phyloP scores from a whole-genome alignment of 164 flowering plant genomes.

The Magnolia changhungtana region DNA sequence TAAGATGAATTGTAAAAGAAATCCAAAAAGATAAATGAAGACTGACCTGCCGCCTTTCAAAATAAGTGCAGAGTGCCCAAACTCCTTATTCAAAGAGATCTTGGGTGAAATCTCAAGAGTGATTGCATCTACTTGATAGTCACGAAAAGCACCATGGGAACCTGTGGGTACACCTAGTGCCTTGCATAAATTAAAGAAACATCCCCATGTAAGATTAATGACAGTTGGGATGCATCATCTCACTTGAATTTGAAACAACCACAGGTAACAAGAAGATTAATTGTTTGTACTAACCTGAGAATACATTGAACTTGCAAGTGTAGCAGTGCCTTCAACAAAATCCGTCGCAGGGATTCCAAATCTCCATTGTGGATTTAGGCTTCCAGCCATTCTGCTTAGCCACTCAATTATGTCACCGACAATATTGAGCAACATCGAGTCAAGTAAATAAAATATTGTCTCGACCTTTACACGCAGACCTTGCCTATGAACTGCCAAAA shows the following conservation, averaged over 20 bases:
- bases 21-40: neutral
- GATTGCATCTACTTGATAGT: constrained; percentile 86
- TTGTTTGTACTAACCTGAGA: constrained; percentile 48
- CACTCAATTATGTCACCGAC: constrained; percentile 57
- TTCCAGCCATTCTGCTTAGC: constrained; percentile 53
- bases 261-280: neutral
- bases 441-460: constrained; percentile 45
- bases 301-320: constrained; percentile 81
- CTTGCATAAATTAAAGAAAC: constrained; percentile 28
- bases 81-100: constrained; percentile 34
- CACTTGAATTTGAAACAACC: neutral
- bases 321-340: constrained; percentile 74
- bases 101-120: constrained; percentile 70
- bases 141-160: constrained; percentile 85
- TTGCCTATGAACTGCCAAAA: constrained; percentile 84
- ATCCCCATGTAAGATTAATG: neutral
- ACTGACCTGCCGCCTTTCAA: constrained; percentile 66
- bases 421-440: constrained; percentile 49
- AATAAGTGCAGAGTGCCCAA: constrained; percentile 49
- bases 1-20: neutral
- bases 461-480: constrained; percentile 74
- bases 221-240: neutral
- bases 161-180: constrained; percentile 91
- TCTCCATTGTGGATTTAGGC: constrained; percentile 72
- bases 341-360: constrained; percentile 69